These are phyloP conservation scores for Juncus inflexus DNA, from an alignment of 176 grass and related monocot species.

Conservation along the genomic window DNA sequence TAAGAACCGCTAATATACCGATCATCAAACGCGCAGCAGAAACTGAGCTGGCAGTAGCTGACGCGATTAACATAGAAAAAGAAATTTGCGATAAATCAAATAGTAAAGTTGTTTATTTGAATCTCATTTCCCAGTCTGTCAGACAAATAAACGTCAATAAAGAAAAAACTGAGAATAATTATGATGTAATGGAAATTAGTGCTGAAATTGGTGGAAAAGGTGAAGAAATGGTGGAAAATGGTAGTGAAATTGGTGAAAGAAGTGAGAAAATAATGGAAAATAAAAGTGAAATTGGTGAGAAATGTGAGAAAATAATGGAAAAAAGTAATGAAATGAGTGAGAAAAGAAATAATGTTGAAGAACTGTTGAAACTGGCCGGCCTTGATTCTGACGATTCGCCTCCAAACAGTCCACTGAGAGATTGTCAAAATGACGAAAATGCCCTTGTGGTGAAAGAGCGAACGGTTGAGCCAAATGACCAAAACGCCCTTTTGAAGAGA, in stretches of 20 bases:
- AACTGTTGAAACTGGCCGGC: conserved; percentile 63
- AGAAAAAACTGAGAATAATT: conserved; percentile 34
- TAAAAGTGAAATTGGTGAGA: conserved; percentile 9
- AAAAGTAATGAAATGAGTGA: too few species aligned
- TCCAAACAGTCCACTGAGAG: conserved; percentile 61
- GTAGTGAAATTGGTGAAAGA: conserved; percentile 18
- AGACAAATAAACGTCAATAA: conserved; percentile 38
- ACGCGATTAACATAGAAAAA: conserved; percentile 90
- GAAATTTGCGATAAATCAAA: conserved; percentile 66
- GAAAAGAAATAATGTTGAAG: conserved; percentile 30
- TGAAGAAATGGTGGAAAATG: conserved; percentile 23
- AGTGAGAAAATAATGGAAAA: conserved; percentile 18
- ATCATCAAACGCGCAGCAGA: conserved; percentile 66
- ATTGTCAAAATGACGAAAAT: conserved; percentile 32
- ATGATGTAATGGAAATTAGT: conserved; percentile 25
- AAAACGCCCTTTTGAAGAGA: conserved; percentile 8
- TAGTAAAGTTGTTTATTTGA: conserved; percentile 84
- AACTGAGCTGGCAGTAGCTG: conserved; percentile 91
- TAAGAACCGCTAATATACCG: conserved; percentile 65
- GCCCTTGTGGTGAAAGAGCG: conserved; percentile 17
- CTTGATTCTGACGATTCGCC: conserved; percentile 71
- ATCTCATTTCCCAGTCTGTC: conserved; percentile 73
- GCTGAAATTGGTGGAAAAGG: conserved; percentile 15
- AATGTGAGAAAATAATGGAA: too few species aligned
- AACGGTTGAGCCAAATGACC: not conserved